phyloP scores from a whole-genome alignment of 164 flowering plant genomes.

The Stephania yunnanensis region DNA sequence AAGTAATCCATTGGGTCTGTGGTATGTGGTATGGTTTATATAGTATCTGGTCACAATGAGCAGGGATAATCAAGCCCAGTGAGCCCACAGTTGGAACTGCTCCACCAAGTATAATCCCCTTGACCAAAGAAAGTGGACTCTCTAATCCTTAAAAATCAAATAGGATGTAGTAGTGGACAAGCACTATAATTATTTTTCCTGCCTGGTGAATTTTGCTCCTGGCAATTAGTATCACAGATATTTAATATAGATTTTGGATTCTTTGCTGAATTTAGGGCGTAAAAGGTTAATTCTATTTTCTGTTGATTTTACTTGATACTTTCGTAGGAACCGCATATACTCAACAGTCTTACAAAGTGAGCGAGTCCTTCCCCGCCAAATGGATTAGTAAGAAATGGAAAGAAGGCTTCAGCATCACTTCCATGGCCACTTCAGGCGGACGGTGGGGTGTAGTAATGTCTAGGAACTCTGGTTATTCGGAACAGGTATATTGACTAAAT shows the following conservation, averaged over 20 bases:
- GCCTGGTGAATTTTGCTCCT: not conserved
- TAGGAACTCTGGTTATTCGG: conserved; percentile 66
- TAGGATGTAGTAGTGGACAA: not conserved
- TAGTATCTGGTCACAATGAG: no score
- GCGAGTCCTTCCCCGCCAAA: conserved; percentile 81
- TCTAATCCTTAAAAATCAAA: not conserved
- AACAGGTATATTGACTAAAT: conserved; percentile 42
- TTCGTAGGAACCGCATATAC: conserved; percentile 67
- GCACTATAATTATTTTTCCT: not conserved
- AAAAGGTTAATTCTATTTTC: not conserved
- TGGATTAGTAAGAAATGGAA: conserved; percentile 93
- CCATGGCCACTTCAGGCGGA: conserved; percentile 83
- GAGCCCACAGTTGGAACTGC: no score
- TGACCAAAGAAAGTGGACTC: no score
- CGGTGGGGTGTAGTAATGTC: conserved; percentile 97
- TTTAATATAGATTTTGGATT: not conserved
- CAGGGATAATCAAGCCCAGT: no score
- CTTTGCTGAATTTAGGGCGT: not conserved
- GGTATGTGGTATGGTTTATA: no score
- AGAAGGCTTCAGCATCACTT: conserved; percentile 87
- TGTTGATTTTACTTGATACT: conserved; percentile 6
- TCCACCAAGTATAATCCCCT: no score
- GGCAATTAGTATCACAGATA: not conserved
- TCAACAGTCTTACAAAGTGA: conserved; percentile 85
- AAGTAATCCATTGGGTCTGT: no score